A percentile compares a stretch with the other conserved stretches of the same genome.
These are phyloP conservation scores for Suillus discolor DNA, from an alignment of 768 basidiomycete genomes.

Conservation along the genomic window DNA sequence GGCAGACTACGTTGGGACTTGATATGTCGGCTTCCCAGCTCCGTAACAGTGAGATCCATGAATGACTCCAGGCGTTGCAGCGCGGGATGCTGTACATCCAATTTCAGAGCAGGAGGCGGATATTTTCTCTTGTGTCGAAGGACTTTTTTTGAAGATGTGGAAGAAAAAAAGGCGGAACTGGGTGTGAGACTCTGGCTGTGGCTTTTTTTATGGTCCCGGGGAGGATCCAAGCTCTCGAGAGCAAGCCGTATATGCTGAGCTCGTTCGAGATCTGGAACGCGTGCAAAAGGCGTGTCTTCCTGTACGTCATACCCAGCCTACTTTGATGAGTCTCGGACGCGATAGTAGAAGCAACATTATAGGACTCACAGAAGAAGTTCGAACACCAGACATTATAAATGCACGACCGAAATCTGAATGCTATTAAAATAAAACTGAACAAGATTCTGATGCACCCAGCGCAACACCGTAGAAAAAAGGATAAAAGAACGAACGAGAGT, in stretches of 20 bases:
- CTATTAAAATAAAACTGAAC: neutral
- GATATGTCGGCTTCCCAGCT: neutral
- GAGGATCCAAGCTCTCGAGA: neutral
- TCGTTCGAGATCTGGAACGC: neutral
- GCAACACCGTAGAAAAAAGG: neutral
- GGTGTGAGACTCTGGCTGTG: neutral
- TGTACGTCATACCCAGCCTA: neutral
- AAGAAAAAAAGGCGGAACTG: neutral
- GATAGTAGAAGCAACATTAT: neutral
- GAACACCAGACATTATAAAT: neutral
- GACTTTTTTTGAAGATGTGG: neutral
- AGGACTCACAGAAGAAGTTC: neutral
- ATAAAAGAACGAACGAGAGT: neutral
- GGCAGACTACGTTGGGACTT: slow-evolving; percentile 3
- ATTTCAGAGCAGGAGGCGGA: neutral
- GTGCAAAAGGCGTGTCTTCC: neutral
- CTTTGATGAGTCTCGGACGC: neutral
- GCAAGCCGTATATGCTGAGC: neutral
- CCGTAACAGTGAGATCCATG: neutral
- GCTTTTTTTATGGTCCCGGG: neutral
- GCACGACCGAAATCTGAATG: neutral
- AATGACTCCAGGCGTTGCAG: neutral
- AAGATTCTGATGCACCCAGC: neutral
- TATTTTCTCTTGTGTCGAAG: neutral
- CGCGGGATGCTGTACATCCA: neutral